A percentile compares a stretch with the other conserved stretches of the same genome.
Evolutionary conservation across 257 asterid genomes (phyloP).

Genomic region (Salvia hispanica): DNA sequence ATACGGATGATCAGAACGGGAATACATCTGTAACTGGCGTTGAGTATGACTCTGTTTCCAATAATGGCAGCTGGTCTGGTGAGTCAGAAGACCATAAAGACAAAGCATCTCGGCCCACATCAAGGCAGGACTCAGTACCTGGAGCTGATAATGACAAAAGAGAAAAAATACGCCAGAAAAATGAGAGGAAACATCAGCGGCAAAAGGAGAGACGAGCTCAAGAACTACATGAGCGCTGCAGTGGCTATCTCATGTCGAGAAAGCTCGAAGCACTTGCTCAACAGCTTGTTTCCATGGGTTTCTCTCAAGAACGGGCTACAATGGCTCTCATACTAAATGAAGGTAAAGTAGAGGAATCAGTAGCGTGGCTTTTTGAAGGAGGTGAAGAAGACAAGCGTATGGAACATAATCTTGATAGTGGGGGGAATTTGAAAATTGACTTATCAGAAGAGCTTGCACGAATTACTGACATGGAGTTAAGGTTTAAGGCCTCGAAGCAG

Average conservation of each 20-base stretch:
- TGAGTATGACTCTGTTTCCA: slow-evolving; percentile 79
- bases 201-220: slow-evolving; percentile 80
- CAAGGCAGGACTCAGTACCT: slow-evolving; percentile 57
- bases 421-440: slow-evolving; percentile 77
- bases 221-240: slow-evolving; percentile 68
- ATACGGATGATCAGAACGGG: slow-evolving; percentile 72
- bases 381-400: slow-evolving; percentile 53
- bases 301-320: slow-evolving; percentile 85
- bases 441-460: slow-evolving; percentile 87
- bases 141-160: slow-evolving; percentile 69
- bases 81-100: slow-evolving; percentile 85
- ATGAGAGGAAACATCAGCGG: slow-evolving; percentile 71
- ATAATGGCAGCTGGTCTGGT: slow-evolving; percentile 95
- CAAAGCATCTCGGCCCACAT: slow-evolving; percentile 40
- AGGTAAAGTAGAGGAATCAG: slow-evolving; percentile 92
- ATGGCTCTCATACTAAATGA: slow-evolving; percentile 94
- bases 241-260: slow-evolving; percentile 71
- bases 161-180: slow-evolving; percentile 68
- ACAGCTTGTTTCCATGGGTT: slow-evolving; percentile 95
- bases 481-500: slow-evolving; percentile 77
- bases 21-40: slow-evolving; percentile 50
- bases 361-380: slow-evolving; percentile 62
- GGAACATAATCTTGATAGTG: slow-evolving; percentile 58
- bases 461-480: slow-evolving; percentile 65
- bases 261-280: slow-evolving; percentile 74